Evolutionary conservation across 192 early-diverging fungal genomes (phyloP), one percentile per base, ranked within the genome.

Genomic region (Hyaloraphidium curvatum): DNA sequence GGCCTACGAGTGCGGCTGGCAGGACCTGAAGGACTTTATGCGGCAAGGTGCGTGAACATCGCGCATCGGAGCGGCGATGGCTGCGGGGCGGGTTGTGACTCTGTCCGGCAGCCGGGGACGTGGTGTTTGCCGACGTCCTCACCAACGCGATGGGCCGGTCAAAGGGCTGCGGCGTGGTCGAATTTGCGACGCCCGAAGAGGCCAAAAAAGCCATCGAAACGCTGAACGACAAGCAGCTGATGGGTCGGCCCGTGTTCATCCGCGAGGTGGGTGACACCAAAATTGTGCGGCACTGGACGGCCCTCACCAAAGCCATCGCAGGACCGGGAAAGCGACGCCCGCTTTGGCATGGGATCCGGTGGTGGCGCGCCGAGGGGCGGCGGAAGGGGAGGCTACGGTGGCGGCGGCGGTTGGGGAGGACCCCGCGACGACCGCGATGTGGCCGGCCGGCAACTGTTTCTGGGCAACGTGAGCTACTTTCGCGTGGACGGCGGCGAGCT

Each of bases 1-100:
- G 30, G 62, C 81, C 2, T 87, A 80, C 57, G 80, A 87, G 54
- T 75, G 71, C 17, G 68, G 70, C 28, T 81, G 80, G 75, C 69
- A 67, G 27, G 78, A 90, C 57, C 66, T 90, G 56, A 84, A 86
- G 59, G 82, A 87, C 57, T 87, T 77, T 54, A 84, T 86, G 81
- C 65, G 79, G 23, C 68, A 84, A 66, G 73, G 81, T 83, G 62
- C 19, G 56, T 54, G n/a, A 3, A 2, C n/a, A 2, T 1, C 30
- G 30, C 13, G 2, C 11, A 27, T 23, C 1, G 30, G 55, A 1
- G 19, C 25, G 2, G 31, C 23, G 53, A 51, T 37, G 16, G 31
- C 22, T 25, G 50, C 31, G 50, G 31, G 51, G 55, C 35, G 9
- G 25, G 17, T 9, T 5, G 48, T 50, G 48, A 50, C 31, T 31